A percentile compares a stretch with the other conserved stretches of the same genome.
phyloP scores from a whole-genome alignment of 768 basidiomycete genomes.

The Suillus sp. region DNA sequence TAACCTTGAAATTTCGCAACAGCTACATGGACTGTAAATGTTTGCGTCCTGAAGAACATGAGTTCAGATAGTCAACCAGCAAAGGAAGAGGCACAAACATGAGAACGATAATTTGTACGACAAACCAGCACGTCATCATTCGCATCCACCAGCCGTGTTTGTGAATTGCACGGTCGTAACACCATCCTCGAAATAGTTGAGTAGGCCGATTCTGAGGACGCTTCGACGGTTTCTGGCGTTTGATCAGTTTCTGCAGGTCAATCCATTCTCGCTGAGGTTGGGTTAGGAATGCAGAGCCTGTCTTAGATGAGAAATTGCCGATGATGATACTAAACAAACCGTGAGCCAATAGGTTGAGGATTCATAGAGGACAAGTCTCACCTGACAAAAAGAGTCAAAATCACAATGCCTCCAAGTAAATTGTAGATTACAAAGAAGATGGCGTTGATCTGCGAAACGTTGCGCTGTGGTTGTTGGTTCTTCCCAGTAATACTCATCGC shows the following conservation, averaged over 20 bases:
- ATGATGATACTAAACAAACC: constrained; percentile 80
- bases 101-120: constrained; percentile 78
- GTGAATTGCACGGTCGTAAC: constrained; percentile 85
- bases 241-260: constrained; percentile 86
- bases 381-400: constrained; percentile 91
- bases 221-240: constrained; percentile 83
- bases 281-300: constrained; percentile 85
- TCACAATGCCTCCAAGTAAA: constrained; percentile 85
- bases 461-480: constrained; percentile 68
- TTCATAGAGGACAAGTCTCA: constrained; percentile 35
- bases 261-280: constrained; percentile 92
- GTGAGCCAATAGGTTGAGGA: background rate
- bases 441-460: constrained; percentile 79
- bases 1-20: constrained; percentile 63
- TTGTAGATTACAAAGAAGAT: constrained; percentile 93
- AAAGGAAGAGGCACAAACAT: constrained; percentile 55
- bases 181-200: constrained; percentile 70
- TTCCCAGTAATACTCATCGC: constrained; percentile 76
- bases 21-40: constrained; percentile 54
- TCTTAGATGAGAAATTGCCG: constrained; percentile 85
- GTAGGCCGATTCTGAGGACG: constrained; percentile 67
- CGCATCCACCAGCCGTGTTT: constrained; percentile 95
- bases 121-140: constrained; percentile 74
- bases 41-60: constrained; percentile 66
- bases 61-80: constrained; percentile 6